These are phyloP conservation scores for Claviceps pusilla DNA, from an alignment of 2,329 filamentous ascomycete species.

Conservation along the genomic window DNA sequence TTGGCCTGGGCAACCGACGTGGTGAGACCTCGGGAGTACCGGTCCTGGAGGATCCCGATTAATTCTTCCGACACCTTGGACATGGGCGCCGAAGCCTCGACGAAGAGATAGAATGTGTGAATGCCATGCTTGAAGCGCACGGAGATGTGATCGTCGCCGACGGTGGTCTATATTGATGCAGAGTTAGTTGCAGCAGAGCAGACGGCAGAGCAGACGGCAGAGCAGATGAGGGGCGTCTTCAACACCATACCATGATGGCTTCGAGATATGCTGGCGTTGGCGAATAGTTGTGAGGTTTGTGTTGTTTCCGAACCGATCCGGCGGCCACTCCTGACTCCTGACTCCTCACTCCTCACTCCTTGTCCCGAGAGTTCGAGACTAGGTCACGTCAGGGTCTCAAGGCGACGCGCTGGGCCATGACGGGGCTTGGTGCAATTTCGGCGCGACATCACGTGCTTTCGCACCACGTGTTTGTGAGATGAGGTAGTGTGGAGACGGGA, in stretches of 20 bases:
- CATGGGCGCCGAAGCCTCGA: conserved; percentile 43
- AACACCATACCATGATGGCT: background rate
- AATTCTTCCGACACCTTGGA: conserved; percentile 42
- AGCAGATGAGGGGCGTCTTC: too few relatives aligned
- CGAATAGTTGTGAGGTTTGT: background rate
- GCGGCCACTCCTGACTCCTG: background rate
- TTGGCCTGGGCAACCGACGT: conserved; percentile 18
- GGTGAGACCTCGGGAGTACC: conserved; percentile 39
- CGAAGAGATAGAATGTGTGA: conserved; percentile 54
- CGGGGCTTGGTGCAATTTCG: background rate
- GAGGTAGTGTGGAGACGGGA: background rate
- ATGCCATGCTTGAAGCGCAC: conserved; percentile 60
- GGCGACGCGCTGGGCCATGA: background rate
- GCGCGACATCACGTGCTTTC: conserved; percentile 4
- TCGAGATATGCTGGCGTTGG: background rate
- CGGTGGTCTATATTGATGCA: conserved; percentile 2
- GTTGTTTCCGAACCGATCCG: too few relatives aligned
- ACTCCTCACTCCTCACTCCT: too few relatives aligned
- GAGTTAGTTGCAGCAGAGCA: background rate
- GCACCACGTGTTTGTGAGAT: background rate
- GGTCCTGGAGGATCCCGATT: conserved; percentile 39
- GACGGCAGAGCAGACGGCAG: too few relatives aligned
- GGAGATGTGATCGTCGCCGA: conserved; percentile 41
- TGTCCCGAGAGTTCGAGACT: too few relatives aligned
- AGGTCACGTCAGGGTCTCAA: background rate